A percentile compares a stretch with the other conserved stretches of the same genome.
Conservation (phyloP, 2,329 filamentous ascomycete genomes). For the Exutisphaerella laricina region DNA sequence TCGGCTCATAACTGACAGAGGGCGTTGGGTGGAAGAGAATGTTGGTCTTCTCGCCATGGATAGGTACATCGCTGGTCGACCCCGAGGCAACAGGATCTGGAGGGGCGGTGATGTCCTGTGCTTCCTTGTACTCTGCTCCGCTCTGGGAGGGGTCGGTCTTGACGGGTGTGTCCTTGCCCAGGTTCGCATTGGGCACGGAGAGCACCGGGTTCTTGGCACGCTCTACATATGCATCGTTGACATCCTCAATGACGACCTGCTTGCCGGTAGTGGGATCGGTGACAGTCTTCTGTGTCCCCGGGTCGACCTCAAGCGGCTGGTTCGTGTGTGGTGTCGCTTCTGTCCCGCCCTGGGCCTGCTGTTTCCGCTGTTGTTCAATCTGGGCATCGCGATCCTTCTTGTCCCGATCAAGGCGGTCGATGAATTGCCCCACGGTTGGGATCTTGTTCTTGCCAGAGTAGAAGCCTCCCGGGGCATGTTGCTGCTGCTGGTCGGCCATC, state of each 20-base stretch:
- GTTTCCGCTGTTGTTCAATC: constrained; percentile 50
- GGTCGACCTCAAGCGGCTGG: constrained; percentile 39
- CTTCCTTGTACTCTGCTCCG: constrained; percentile 72
- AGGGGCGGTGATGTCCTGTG: constrained; percentile 84
- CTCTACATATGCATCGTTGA: constrained; percentile 63
- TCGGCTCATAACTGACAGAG: constrained; percentile 81
- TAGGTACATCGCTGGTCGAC: constrained; percentile 86
- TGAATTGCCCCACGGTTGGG: constrained; percentile 80
- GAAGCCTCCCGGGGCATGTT: constrained; percentile 49
- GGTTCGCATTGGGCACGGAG: constrained; percentile 82
- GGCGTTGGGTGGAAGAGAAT: constrained; percentile 94
- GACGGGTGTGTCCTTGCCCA: constrained; percentile 67
- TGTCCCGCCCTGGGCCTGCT: constrained; percentile 28
- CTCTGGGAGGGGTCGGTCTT: constrained; percentile 67
- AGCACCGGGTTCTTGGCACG: constrained; percentile 68
- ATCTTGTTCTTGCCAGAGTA: constrained; percentile 81
- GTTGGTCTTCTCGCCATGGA: constrained; percentile 94
- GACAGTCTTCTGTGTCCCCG: constrained; percentile 54
- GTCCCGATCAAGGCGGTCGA: constrained; percentile 69
- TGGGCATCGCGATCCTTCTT: constrained; percentile 69
- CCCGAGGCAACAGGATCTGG: constrained; percentile 79
- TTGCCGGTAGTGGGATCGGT: constrained; percentile 85
- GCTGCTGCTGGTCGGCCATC: constrained; percentile 17
- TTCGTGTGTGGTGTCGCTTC: constrained; percentile 45
- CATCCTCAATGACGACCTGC: constrained; percentile 79